Percentiles rank a stretch among this genome's conserved stretches.
Conservation (phyloP, 1,284 basidiomycete species). For the Irpex sp. region DNA sequence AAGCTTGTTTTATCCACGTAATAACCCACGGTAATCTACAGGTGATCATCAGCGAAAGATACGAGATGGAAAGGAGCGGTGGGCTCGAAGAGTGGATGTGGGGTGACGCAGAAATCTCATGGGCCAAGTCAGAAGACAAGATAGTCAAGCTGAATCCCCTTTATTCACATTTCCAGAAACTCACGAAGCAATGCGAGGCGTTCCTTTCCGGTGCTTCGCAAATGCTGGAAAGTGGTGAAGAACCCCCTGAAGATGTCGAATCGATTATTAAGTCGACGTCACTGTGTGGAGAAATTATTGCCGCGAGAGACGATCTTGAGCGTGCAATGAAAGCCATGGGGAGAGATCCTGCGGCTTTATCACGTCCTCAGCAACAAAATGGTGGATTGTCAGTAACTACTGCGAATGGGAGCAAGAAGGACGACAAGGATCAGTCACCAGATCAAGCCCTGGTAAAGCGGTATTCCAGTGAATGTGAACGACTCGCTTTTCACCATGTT, state of each 20-base stretch:
- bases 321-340: constrained; percentile 39
- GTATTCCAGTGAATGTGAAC: constrained; percentile 41
- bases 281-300: constrained; percentile 47
- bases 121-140: constrained; percentile 24
- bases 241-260: constrained; percentile 35
- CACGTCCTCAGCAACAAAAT: neutral
- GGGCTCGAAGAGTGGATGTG: constrained; percentile 47
- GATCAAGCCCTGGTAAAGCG: constrained; percentile 30
- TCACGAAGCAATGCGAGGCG: constrained; percentile 44
- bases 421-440: constrained; percentile 19
- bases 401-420: constrained; percentile 13
- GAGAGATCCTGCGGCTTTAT: constrained; percentile 15
- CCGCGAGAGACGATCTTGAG: constrained; percentile 42
- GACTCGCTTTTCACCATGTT: constrained; percentile 41
- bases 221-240: constrained; percentile 28
- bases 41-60: constrained; percentile 37
- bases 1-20: neutral
- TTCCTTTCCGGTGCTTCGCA: constrained; percentile 42
- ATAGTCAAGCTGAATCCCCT: constrained; percentile 35
- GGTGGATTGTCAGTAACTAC: neutral
- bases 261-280: constrained; percentile 41
- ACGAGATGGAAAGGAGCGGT: constrained; percentile 32
- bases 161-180: constrained; percentile 46
- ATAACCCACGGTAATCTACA: constrained; percentile 5
- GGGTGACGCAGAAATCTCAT: constrained; percentile 32